Conservation (phyloP, 2,329 filamentous ascomycete species). For the Colletotrichum orbiculare region DNA sequence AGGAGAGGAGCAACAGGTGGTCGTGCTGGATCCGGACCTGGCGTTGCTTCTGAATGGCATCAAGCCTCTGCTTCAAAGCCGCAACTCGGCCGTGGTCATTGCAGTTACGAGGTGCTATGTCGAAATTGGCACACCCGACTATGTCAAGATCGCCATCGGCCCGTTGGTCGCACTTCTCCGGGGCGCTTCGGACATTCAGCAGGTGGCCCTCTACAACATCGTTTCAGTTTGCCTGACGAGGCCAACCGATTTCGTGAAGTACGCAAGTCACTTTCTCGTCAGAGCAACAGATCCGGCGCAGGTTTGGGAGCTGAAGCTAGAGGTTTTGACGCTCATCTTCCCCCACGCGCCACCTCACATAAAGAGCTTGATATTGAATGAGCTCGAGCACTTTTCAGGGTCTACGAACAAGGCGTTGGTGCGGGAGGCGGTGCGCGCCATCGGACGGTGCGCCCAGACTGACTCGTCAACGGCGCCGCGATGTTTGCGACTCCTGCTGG, state of each 20-base stretch:
- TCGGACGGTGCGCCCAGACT: slow-evolving; percentile 90
- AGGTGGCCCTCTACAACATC: slow-evolving; percentile 92
- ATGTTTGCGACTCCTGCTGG: slow-evolving; percentile 84
- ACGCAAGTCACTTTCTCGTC: slow-evolving; percentile 90
- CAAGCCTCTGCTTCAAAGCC: slow-evolving; percentile 86
- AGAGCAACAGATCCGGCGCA: slow-evolving; percentile 81
- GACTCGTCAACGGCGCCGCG: slow-evolving; percentile 77
- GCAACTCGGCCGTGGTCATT: slow-evolving; percentile 92
- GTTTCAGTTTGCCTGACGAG: slow-evolving; percentile 86
- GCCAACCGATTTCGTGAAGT: slow-evolving; percentile 85
- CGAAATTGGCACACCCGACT: slow-evolving; percentile 82
- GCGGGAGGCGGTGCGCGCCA: slow-evolving; percentile 89
- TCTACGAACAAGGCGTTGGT: slow-evolving; percentile 78
- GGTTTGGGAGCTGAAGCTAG: slow-evolving; percentile 92
- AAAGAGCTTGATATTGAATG: slow-evolving; percentile 89
- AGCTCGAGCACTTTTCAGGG: slow-evolving; percentile 92
- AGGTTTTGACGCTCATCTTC: slow-evolving; percentile 90
- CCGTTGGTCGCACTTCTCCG: slow-evolving; percentile 88
- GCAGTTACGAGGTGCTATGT: slow-evolving; percentile 87
- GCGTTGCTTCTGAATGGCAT: slow-evolving; percentile 83
- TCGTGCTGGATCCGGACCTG: slow-evolving; percentile 83
- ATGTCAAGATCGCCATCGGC: slow-evolving; percentile 80
- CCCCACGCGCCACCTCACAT: slow-evolving; percentile 79
- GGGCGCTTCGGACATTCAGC: slow-evolving; percentile 86
- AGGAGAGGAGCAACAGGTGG: slow-evolving; percentile 62